phyloP scores from a whole-genome alignment of 2,329 filamentous ascomycete species.

The Aspergillus sclerotialis region DNA sequence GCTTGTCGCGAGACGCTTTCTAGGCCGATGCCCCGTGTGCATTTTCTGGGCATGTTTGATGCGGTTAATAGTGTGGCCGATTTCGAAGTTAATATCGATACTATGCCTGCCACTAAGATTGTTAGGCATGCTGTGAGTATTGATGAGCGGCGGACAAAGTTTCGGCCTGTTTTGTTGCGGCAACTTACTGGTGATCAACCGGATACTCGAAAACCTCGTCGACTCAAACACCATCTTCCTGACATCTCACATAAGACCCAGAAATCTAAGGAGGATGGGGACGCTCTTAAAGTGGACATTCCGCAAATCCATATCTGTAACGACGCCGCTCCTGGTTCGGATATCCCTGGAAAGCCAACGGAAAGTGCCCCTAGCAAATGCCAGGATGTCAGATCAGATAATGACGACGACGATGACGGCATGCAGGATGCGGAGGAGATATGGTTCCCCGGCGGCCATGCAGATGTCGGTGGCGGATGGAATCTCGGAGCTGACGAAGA shows the following conservation, averaged over 20 bases:
- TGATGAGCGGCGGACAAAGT: constrained; percentile 47
- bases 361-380: too few species aligned
- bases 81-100: constrained; percentile 54
- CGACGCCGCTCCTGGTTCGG: constrained; percentile 5
- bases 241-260: neutral
- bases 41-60: constrained; percentile 72
- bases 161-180: constrained; percentile 45
- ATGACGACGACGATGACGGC: constrained; percentile 1
- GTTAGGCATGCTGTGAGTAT: constrained; percentile 47
- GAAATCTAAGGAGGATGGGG: neutral
- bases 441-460: constrained; percentile 64
- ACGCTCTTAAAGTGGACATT: constrained; percentile 4
- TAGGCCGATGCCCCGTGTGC: constrained; percentile 63
- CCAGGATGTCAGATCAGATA: too few species aligned
- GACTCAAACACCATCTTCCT: constrained; percentile 2
- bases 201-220: constrained; percentile 12
- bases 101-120: constrained; percentile 46
- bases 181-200: constrained; percentile 34
- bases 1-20: constrained; percentile 75
- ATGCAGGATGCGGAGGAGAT: constrained; percentile 64
- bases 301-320: constrained; percentile 1
- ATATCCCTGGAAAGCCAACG: neutral
- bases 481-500: constrained; percentile 44
- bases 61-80: constrained; percentile 72
- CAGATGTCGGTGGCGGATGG: constrained; percentile 70